phyloP scores from a whole-genome alignment of 352 stramenopile species.

The Phytophthora cactorum region DNA sequence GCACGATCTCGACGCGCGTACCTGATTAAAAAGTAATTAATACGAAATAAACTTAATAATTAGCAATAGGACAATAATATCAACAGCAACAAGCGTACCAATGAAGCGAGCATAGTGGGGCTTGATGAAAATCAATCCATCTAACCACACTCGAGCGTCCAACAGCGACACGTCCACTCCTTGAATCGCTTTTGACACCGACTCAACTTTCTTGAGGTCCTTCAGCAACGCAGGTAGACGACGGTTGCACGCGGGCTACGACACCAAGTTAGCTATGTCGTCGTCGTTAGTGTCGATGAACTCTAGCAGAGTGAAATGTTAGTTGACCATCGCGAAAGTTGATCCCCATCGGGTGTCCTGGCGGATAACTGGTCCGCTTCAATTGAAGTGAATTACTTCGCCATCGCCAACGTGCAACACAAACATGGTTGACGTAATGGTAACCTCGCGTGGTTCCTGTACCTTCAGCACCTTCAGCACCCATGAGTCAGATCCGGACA shows the following conservation, averaged over 20 bases:
- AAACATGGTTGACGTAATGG: background rate
- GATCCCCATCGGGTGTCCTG: background rate
- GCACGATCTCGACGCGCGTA: background rate
- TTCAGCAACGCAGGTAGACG: background rate
- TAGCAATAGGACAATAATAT: background rate
- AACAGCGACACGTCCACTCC: too few species aligned
- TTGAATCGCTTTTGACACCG: background rate
- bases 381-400: constrained; percentile 6
- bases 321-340: background rate
- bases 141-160: background rate
- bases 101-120: background rate
- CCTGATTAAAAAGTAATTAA: background rate
- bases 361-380: background rate
- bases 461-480: background rate
- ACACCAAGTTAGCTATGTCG: background rate
- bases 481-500: constrained; percentile 16
- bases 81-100: background rate
- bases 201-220: background rate
- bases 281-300: background rate
- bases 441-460: background rate
- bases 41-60: background rate
- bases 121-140: background rate
- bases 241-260: too few species aligned
- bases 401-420: background rate
- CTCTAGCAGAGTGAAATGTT: background rate